phyloP scores from a whole-genome alignment of 208 protist genomes.

The Porcisia deanei region DNA sequence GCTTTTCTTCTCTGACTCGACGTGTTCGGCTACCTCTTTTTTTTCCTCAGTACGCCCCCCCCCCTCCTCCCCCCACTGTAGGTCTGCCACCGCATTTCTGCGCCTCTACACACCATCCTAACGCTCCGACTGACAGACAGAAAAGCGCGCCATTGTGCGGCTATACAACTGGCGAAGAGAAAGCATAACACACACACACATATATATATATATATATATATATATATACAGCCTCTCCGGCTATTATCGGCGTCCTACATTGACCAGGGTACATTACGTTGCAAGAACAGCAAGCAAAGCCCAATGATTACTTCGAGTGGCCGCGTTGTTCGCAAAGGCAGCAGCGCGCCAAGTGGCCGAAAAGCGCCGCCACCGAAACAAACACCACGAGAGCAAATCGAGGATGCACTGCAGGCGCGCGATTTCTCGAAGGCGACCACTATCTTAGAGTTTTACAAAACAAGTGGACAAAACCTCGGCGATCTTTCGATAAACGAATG shows the following conservation, averaged over 20 bases:
- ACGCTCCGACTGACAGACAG: neutral
- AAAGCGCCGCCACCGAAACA: constrained; percentile 40
- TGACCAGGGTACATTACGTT: no score
- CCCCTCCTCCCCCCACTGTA: neutral
- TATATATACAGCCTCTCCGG: neutral
- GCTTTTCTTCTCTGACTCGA: no score
- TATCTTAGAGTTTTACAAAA: constrained; percentile 92
- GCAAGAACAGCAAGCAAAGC: neutral
- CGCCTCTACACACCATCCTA: neutral
- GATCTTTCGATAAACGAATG: constrained; percentile 86
- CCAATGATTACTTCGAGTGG: constrained; percentile 74
- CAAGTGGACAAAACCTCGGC: constrained; percentile 68
- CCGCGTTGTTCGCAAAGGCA: constrained; percentile 69
- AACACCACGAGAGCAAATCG: constrained; percentile 79
- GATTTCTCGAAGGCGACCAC: constrained; percentile 91
- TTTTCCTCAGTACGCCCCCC: neutral
- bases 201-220: neutral
- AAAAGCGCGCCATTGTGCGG: neutral
- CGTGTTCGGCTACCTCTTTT: no score
- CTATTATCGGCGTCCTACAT: neutral
- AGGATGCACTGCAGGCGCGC: constrained; percentile 83
- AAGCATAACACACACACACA: neutral
- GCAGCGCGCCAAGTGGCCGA: constrained; percentile 17
- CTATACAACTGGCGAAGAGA: neutral
- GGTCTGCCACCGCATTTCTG: neutral